Percentiles rank a stretch among this genome's conserved stretches.
Evolutionary conservation across 2,329 filamentous ascomycete genomes (phyloP).

Genomic region (Diaporthe ilicicola): DNA sequence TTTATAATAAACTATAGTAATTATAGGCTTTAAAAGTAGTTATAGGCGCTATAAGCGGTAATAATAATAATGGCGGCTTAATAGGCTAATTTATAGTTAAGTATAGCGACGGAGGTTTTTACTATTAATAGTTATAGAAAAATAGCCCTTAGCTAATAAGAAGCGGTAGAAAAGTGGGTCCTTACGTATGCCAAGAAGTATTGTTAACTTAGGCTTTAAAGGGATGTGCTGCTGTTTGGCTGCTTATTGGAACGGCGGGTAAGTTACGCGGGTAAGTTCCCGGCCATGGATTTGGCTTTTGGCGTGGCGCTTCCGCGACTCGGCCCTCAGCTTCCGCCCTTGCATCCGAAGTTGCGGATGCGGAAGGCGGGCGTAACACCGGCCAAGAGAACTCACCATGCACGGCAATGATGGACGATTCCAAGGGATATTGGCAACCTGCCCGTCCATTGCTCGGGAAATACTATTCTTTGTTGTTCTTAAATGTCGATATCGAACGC

Average conservation of each 20-base stretch:
- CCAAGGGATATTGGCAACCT: not conserved
- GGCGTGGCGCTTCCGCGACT: slow-evolving; percentile 8
- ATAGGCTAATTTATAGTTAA: too few species aligned
- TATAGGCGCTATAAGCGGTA: too few species aligned
- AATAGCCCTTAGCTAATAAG: too few species aligned
- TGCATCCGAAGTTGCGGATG: slow-evolving; percentile 31
- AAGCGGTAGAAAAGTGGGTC: too few species aligned
- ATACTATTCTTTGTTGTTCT: not conserved
- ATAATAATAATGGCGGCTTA: too few species aligned
- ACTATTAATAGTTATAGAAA: too few species aligned
- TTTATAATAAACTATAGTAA: too few species aligned
- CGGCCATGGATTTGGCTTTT: not conserved
- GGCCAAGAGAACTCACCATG: slow-evolving; percentile 9
- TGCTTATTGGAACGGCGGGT: not conserved
- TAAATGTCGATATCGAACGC: not conserved
- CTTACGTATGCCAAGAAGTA: too few species aligned
- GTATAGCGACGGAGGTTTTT: too few species aligned
- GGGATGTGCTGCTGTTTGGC: not conserved
- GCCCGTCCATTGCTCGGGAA: not conserved
- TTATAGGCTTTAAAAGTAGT: too few species aligned
- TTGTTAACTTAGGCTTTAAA: too few species aligned
- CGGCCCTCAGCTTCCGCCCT: slow-evolving; percentile 27
- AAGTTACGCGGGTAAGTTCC: too few species aligned
- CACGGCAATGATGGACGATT: slow-evolving; percentile 1
- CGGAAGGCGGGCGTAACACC: slow-evolving; percentile 26